Conservation (phyloP, 2,329 filamentous ascomycete species). For the Fusarium sp. region DNA sequence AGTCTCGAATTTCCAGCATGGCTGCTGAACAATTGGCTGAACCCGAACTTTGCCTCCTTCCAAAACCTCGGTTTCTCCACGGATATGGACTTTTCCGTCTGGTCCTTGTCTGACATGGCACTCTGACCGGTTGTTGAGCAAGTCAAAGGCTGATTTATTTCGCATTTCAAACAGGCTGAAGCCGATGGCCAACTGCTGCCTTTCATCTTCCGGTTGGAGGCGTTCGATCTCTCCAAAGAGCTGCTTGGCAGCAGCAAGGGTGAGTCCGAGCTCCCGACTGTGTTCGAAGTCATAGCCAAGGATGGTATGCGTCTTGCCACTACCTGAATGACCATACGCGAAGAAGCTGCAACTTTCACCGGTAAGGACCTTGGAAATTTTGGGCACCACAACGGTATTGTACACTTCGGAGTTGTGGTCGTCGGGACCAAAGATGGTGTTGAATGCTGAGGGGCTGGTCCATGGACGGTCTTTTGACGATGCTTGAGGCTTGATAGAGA, state of each 20-base stretch:
- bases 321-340: conserved; percentile 92
- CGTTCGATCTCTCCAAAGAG: neutral
- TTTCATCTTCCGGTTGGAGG: neutral
- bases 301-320: conserved; percentile 91
- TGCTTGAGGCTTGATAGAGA: neutral
- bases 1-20: neutral
- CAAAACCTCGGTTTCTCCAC: neutral
- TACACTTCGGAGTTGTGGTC: neutral
- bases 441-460: neutral
- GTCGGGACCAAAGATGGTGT: neutral
- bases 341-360: conserved; percentile 66
- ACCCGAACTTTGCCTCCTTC: neutral
- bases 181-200: neutral
- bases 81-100: neutral
- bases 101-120: neutral
- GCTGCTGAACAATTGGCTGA: neutral
- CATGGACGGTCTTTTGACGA: neutral
- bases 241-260: neutral
- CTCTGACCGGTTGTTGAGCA: neutral
- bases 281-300: conserved; percentile 55
- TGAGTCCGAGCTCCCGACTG: neutral
- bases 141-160: neutral
- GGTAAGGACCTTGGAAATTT: neutral
- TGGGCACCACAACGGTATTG: neutral
- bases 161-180: neutral